Base-by-base conservation (phyloP, 139 green algal species). In the Tetradesmus lagerheimii region DNA sequence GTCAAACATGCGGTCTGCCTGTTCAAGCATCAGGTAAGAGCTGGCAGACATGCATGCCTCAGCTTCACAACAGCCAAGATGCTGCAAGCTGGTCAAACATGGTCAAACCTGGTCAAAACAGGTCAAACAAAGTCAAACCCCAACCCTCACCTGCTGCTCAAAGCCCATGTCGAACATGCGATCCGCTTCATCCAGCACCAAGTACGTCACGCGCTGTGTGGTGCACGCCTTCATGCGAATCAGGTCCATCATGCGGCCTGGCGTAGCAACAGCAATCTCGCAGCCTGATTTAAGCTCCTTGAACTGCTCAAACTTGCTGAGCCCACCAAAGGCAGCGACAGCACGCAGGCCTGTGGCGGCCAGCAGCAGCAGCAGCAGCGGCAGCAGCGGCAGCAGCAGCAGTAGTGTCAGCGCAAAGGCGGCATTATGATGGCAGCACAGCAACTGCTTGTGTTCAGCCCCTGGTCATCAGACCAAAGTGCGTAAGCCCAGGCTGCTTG, bases 91-190 rank as follows among this genome's bases (percentile, higher is more conserved):
- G n/a, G n/a, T n/a, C 57, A n/a, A 71, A 5, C 20, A 5, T n/a
- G 57, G 57, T 71, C 57, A 71, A 71, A 71, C 57, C 2, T 71
- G 25, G 57, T 71, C 25, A n/a, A 71, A 31, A 20, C 57, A 27
- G 53, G 53, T 66, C 12, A 20, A 79, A 75, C 64, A 18, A n/a
- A 5, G n/a, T 80, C 31, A 77, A 76, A 34, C 62, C 31, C 39
- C 18, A 45, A 14, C 85, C 45, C 88, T 89, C 79, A 94, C 94
- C 92, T 95, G 93, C 66, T 89, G 91, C 53, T 94, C 93, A 87
- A 95, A 95, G 6, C 93, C 93, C 98, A 99, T 99, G 96, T 99
- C 98, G 91, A 99, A 99, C 98, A 99, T 99, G 89, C 98, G 94
- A 90, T 99, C 98, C 0, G 98, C 98, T 93, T 99, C 98, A 85